Evolutionary conservation across 148 eudicot species (phyloP).

Genomic region (Amaranthus cruentus): DNA sequence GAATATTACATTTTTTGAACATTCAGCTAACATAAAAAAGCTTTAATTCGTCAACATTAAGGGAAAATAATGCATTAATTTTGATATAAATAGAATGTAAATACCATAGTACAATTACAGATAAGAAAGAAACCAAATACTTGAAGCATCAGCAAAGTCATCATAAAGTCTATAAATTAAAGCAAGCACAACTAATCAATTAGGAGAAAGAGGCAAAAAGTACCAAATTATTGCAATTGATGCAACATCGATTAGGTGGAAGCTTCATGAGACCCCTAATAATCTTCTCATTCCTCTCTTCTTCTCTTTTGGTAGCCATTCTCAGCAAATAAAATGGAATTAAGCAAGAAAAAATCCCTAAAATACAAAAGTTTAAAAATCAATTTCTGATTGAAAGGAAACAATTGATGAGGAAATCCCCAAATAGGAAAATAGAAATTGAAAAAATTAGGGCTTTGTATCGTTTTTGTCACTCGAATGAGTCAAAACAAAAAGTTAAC

Average conservation of each 20-base stretch:
- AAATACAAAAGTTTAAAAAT: neutral
- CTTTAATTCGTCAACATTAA: too few relatives aligned
- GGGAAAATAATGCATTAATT: too few relatives aligned
- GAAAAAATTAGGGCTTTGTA: neutral
- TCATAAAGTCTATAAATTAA: too few relatives aligned
- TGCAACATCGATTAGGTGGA: slow-evolving; percentile 89
- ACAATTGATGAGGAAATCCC: neutral
- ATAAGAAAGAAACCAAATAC: too few relatives aligned
- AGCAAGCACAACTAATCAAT: neutral
- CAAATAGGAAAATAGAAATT: neutral
- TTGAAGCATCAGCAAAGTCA: too few relatives aligned
- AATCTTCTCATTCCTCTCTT: slow-evolving; percentile 83
- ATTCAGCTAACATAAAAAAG: too few relatives aligned
- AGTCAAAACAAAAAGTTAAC: neutral
- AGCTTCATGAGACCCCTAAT: slow-evolving; percentile 92
- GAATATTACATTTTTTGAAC: too few relatives aligned
- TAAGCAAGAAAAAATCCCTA: neutral
- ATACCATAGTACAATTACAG: too few relatives aligned
- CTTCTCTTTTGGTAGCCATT: slow-evolving; percentile 43
- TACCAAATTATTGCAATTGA: slow-evolving; percentile 86
- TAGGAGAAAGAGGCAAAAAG: neutral
- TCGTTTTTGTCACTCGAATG: slow-evolving; percentile 1
- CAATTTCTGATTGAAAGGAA: neutral
- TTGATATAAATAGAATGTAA: too few relatives aligned
- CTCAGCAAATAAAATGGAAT: slow-evolving; percentile 1